Base-by-base conservation (phyloP, 352 stramenopile species). In the Albugo candida region DNA sequence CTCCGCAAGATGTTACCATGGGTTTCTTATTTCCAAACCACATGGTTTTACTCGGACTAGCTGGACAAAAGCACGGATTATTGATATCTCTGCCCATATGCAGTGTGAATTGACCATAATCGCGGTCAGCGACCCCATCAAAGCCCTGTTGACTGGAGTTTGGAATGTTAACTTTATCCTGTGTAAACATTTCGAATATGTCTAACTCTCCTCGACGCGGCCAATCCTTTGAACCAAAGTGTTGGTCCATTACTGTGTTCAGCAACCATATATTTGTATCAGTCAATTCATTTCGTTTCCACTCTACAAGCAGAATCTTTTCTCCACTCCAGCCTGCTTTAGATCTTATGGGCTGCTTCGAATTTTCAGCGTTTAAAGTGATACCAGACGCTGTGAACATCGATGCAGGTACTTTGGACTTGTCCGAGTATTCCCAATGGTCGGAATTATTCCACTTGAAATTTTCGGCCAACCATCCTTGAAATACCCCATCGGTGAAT, bases 261-360 rank as follows among this genome's bases (percentile, higher is more conserved):
- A 86, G 65, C 66, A 86, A 78, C 73, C 73, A 86, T 52, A 86
- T 83, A 67, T 86, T 86, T 38, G 70, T 83, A 54, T 86, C 70
- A 18, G 65, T 82, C 41, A 65, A 56, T 34, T 54, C 59, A 38
- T 68, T 66, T 17, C 66, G 64, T 45, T 77, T 63, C 73, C 73
- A 86, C 57, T 82, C 64, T 20, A 86, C 63, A 53, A 63, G 64
- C 51, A 86, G 58, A 21, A 86, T 65, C 53, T 82, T 81, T 52
- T 83, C 68, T 13, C 70, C 70, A 37, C 64, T 65, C 70, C 70
- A 86, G 35, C 68, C 73, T 27, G 64, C 51, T 13, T 67, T 64
- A 0, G 70, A 81, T 21, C 73, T 68, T 18, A 86, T 78, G 0
- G 71, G 70, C 54, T 78, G 59, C 5, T 47, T 45, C 27, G 62